These are phyloP conservation scores for Brassica juncea DNA, from an alignment of 345 rosid genomes.

Conservation along the genomic window DNA sequence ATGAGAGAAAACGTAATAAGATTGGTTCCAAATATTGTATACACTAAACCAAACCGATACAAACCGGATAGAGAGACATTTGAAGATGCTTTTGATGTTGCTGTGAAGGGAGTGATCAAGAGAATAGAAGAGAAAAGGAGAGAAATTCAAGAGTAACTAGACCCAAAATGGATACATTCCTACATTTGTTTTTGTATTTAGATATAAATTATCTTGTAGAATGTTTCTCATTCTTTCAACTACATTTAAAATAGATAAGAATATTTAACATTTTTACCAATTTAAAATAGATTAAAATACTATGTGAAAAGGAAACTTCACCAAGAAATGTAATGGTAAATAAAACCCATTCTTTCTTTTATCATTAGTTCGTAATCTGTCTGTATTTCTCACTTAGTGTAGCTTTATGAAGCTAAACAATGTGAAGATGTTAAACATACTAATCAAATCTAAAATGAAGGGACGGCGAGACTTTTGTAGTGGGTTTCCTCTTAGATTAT, in stretches of 20 bases:
- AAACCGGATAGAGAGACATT: conserved; percentile 17
- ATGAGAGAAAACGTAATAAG: conserved; percentile 52
- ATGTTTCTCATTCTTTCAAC: not conserved
- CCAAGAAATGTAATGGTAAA: not conserved
- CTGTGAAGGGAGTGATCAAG: conserved; percentile 43
- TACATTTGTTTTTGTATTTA: conserved; percentile 7
- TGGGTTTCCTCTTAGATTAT: not conserved
- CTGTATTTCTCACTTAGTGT: not conserved
- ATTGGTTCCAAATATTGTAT: conserved; percentile 55
- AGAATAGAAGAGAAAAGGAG: conserved; percentile 39
- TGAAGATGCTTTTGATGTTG: conserved; percentile 59
- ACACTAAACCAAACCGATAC: conserved; percentile 39
- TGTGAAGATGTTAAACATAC: not conserved
- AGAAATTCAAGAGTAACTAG: conserved; percentile 6
- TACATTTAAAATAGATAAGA: not conserved
- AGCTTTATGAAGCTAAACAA: not conserved
- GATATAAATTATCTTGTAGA: not conserved
- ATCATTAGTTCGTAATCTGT: no score
- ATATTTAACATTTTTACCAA: not conserved
- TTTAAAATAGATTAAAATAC: not conserved
- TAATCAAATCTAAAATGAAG: not conserved
- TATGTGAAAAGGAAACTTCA: not conserved
- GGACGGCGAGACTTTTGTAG: not conserved
- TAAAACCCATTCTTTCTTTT: not conserved
- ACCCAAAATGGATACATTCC: not conserved